Evolutionary conservation across 306 rosid species (phyloP), one percentile per base, ranked within the genome.

Genomic region (Dalbergia cultrata): DNA sequence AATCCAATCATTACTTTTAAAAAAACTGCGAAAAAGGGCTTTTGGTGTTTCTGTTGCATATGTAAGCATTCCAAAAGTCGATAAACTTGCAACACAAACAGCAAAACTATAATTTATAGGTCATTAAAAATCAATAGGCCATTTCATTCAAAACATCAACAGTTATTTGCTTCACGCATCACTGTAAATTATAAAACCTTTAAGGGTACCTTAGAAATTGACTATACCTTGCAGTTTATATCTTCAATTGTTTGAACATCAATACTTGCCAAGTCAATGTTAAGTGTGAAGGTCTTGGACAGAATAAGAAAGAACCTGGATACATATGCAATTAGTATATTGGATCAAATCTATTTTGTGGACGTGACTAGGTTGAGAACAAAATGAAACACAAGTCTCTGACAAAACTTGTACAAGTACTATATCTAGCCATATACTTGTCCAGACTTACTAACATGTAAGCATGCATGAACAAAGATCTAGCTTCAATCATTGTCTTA

Each of bases 401-500:
- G 49, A 53, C 82, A 50, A 49, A 58, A 59, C 61, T 41, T 7
- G 44, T 21, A 13, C 52, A 14, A 61, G 70, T 49, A 68, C 34
- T 86, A 74, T 86, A 91, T 97, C 97, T 90, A 53, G 90, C 88
- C 97, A 92, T 94, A 84, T 87, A 94, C 69, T 79, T 87, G 69
- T 85, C 67, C 67, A 92, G 50, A 77, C 67, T 89, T 73, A 88
- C n/a, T 54, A 88, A 82, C 37, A 14, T 63, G 86, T 87, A 97
- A 43, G 83, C 93, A 70, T 92, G 97, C 98, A 94, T 94, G 74
- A 92, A 92, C 14, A 66, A 59, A 53, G 85, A 65, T 74, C 98
- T 86, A 21, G 88, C 90, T 76, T 90, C 89, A 76, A 0, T 39
- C 80, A 89, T 31, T 5, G 87, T 88, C 80, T 16, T 89, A n/a